Evolutionary conservation across 345 rosid genomes (phyloP).

Genomic region (Populus euphratica): DNA sequence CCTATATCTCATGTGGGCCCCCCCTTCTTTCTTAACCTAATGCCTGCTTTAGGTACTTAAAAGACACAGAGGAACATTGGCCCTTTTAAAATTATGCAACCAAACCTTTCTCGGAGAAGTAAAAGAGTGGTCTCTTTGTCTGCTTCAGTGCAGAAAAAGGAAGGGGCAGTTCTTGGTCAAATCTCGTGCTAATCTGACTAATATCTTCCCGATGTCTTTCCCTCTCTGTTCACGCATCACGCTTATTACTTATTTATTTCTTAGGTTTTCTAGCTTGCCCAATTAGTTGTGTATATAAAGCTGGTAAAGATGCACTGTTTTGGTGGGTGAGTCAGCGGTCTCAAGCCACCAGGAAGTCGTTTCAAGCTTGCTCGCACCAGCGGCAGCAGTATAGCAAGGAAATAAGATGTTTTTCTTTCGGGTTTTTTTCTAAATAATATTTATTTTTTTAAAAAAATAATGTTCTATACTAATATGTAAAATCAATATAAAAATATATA

Average conservation of each 20-base stretch:
- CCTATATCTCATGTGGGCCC: slow-evolving; percentile 1
- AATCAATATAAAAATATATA: too few species aligned
- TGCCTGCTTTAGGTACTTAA: slow-evolving; percentile 10
- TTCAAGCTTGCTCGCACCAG: background rate
- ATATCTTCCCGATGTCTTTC: slow-evolving; percentile 12
- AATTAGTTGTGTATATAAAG: background rate
- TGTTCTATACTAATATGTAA: too few species aligned
- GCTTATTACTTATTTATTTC: slow-evolving; percentile 6
- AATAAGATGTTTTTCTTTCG: too few species aligned
- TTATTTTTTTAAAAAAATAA: too few species aligned
- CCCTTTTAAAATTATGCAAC: slow-evolving; percentile 7
- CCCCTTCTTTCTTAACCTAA: background rate
- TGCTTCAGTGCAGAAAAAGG: slow-evolving; percentile 6
- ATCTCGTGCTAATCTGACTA: slow-evolving; percentile 30
- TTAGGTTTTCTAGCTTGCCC: background rate
- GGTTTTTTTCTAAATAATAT: too few species aligned
- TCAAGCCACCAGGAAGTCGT: background rate
- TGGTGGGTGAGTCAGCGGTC: slow-evolving; percentile 29
- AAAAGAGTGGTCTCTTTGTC: slow-evolving; percentile 46
- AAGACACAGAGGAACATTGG: slow-evolving; percentile 27
- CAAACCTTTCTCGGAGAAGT: slow-evolving; percentile 37
- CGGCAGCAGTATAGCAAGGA: too few species aligned
- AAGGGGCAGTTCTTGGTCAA: slow-evolving; percentile 30
- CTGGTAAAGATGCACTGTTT: background rate
- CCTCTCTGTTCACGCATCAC: slow-evolving; percentile 20